Evolutionary conservation across 2,329 filamentous ascomycete species (phyloP), one percentile per base, ranked within the genome.

Genomic region (Sclerotinia subarctica): DNA sequence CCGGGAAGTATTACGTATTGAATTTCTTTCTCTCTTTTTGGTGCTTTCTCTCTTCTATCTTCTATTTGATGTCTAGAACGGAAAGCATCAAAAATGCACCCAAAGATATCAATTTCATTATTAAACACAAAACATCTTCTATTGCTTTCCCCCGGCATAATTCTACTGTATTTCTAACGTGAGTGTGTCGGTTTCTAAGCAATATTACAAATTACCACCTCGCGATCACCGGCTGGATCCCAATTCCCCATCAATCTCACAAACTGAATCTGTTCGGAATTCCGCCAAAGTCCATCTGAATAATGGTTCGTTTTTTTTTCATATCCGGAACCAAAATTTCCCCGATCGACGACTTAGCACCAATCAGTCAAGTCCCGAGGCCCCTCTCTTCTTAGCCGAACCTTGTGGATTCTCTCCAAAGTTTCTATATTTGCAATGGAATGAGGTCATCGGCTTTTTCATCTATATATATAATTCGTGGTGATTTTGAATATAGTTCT

Each of bases 301-400:
- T 47, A 47, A 13, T 35, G 26, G 47, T 46, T 13, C 1, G n/a
- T 15, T 21, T 47, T 38, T 46, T 38, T n/a, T n/a, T 47, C 32
- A 10, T n/a, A 26, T 46, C 42, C 24, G 42, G 24, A 24, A 1
- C 3, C 6, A 24, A 32, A 32, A 44, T 3, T 17, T 47, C 47
- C 26, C 26, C 10, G 15, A 32, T 15, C 6, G 7, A 49, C 44
- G n/a, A 21, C 52, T 26, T 24, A 26, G 2, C 15, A 29, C 11
- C 21, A 62, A n/a, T 24, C 21, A 21, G 2, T 44, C 58, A 29
- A 52, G 21, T 38, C 7, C 59, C 59, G 46, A 52, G 32, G 59
- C 47, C 59, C 44, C 44, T 60, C 54, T 57, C 11, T 60, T 24
- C 44, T 24, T 17, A 49, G n/a, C 26, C 58, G 58, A 60, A 19